Evolutionary conservation across 768 basidiomycete species (phyloP), one percentile per base, ranked within the genome.

Genomic region (Sarcomyxa edulis): DNA sequence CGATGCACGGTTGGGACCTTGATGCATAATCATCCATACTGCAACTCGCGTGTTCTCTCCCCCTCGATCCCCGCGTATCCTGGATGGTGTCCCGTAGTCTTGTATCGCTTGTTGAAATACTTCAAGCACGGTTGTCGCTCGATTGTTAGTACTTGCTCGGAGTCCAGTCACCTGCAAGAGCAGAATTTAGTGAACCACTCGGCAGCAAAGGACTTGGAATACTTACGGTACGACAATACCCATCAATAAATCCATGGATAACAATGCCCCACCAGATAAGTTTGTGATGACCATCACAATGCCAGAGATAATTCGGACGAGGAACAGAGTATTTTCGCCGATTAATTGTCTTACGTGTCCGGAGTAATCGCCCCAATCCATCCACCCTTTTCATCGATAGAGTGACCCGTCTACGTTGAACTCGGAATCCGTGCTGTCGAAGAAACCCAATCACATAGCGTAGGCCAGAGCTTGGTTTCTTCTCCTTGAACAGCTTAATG

Each of bases 251-350:
- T 2, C 52, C 53, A 47, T 56, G 55, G 4, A 59, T 51, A 1
- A 59, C 55, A 35, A 59, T 48, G 5, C 53, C 53, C 54, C 54
- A 59, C 2, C 43, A 30, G 2, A 59, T 59, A 0, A 65, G 44
- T 31, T 61, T 64, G 42, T 65, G 63, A 32, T 65, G 58, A 3
- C 61, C 53, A 46, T 64, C 61, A 37, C 54, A 15, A 39, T 64
- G 62, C 62, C 62, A 64, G 0, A 60, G 29, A 7, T 41, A 32
- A 40, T 57, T 59, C 22, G 61, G 55, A 2, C 51, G 40, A 4
- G 44, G 3, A 3, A 49, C 45, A 1, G 19, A 12, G 26, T 53
- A 63, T 29, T 52, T 40, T 1, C 45, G 38, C 4, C 50, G 32
- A 5, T 44, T 22, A 9, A 60, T 53, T 2, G 43, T 29, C 11